These are phyloP conservation scores for Fusarium sp. DNA, from an alignment of 2,329 filamentous ascomycete genomes.

Conservation along the genomic window DNA sequence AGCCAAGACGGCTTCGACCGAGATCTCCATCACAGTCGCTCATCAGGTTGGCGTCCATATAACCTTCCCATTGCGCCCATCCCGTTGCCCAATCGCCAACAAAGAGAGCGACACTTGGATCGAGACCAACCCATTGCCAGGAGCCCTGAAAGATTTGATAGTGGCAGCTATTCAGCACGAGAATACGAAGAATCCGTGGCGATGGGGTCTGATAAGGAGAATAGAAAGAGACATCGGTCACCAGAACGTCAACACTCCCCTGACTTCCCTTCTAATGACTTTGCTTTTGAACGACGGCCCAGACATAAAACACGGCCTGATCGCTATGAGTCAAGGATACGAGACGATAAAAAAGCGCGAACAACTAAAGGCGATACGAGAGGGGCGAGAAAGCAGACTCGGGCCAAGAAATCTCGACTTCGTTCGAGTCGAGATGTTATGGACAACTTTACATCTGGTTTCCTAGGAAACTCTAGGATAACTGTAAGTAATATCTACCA, in stretches of 20 bases:
- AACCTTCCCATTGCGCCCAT: slow-evolving; percentile 6
- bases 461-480: slow-evolving; percentile 55
- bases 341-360: neutral
- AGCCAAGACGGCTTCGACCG: neutral
- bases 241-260: neutral
- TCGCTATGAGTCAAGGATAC: slow-evolving; percentile 61
- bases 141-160: slow-evolving; percentile 1
- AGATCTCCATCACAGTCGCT: neutral
- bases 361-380: slow-evolving; percentile 15
- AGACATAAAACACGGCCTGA: slow-evolving; percentile 67
- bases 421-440: slow-evolving; percentile 60
- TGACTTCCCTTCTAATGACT: neutral
- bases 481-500: slow-evolving; percentile 40
- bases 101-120: neutral
- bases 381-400: slow-evolving; percentile 5
- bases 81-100: neutral
- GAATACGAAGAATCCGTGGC: neutral
- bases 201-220: slow-evolving; percentile 12
- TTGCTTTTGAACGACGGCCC: slow-evolving; percentile 58
- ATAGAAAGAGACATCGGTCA: slow-evolving; percentile 1
- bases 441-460: slow-evolving; percentile 65
- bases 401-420: slow-evolving; percentile 42
- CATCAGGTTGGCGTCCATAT: slow-evolving; percentile 11
- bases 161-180: neutral
- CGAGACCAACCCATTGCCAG: neutral